Percentiles rank a stretch among this genome's conserved stretches.
Evolutionary conservation across 257 asterid genomes (phyloP).

Genomic region (Echites panduratus): DNA sequence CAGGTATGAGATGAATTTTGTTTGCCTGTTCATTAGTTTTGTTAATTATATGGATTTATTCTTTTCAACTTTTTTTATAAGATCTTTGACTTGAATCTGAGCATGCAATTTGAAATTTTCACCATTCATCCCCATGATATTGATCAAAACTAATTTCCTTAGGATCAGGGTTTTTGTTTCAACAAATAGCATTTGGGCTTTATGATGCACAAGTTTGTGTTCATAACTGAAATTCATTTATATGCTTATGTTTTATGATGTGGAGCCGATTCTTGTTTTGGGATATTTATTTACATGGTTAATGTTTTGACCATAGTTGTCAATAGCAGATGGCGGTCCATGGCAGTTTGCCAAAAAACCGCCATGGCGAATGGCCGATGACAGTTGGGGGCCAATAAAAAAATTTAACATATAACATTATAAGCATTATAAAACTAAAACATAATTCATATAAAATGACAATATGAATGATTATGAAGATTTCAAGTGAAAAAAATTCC

Average conservation of each 20-base stretch:
- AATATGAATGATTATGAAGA: too few relatives aligned
- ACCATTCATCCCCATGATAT: neutral
- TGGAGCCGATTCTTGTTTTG: neutral
- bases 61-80: neutral
- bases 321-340: too few relatives aligned
- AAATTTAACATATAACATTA: too few relatives aligned
- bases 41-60: neutral
- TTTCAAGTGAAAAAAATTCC: too few relatives aligned
- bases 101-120: neutral
- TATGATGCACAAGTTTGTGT: neutral
- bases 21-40: conserved; percentile 3
- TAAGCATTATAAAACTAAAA: too few relatives aligned
- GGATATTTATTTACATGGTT: neutral
- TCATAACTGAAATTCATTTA: neutral
- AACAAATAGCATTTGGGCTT: neutral
- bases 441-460: too few relatives aligned
- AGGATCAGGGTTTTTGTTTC: neutral
- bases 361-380: too few relatives aligned
- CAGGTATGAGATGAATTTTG: conserved; percentile 35
- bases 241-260: neutral
- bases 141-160: neutral
- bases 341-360: too few relatives aligned
- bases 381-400: too few relatives aligned
- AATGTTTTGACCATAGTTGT: too few relatives aligned
- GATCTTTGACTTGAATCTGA: too few relatives aligned